phyloP scores from a whole-genome alignment of 192 early-diverging fungal species.

The Chytriomyces hyalinus region DNA sequence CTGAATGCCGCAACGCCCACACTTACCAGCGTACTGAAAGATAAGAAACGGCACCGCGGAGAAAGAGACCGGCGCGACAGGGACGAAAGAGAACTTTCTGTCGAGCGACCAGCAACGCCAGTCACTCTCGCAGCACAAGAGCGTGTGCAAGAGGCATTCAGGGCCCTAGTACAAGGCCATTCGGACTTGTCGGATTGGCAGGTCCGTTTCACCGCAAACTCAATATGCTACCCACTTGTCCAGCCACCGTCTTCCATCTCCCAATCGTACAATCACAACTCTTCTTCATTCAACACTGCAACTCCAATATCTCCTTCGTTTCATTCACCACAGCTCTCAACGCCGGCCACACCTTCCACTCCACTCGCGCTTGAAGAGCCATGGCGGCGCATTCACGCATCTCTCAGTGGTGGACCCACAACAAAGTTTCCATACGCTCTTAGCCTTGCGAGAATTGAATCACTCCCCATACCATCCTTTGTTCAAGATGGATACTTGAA shows the following conservation, averaged over 20 bases:
- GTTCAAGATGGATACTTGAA: conserved; percentile 26
- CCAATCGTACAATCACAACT: not conserved
- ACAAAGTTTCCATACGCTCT: conserved; percentile 32
- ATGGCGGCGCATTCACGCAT: conserved; percentile 21
- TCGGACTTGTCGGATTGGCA: conserved; percentile 17
- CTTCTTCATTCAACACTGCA: not conserved
- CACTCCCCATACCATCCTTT: conserved; percentile 22
- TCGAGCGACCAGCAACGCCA: conserved; percentile 13
- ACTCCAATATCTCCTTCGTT: not conserved
- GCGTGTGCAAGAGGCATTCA: conserved; percentile 13
- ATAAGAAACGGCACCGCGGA: too few relatives aligned
- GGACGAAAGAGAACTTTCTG: too few relatives aligned
- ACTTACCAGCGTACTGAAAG: too few relatives aligned
- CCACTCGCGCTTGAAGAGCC: conserved; percentile 30
- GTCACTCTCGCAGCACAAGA: conserved; percentile 3
- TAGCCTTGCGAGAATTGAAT: conserved; percentile 4
- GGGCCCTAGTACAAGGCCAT: not conserved
- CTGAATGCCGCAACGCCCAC: not conserved
- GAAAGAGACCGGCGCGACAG: too few relatives aligned
- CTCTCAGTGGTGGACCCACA: conserved; percentile 14
- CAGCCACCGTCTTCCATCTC: not conserved
- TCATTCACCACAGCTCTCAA: not conserved
- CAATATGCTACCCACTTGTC: conserved; percentile 1
- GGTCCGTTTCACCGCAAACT: conserved; percentile 7
- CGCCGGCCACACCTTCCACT: conserved; percentile 1